Percentiles rank a stretch among this genome's conserved stretches.
phyloP scores from a whole-genome alignment of 73 alveolate species.

The Paramecium sonneborni region DNA sequence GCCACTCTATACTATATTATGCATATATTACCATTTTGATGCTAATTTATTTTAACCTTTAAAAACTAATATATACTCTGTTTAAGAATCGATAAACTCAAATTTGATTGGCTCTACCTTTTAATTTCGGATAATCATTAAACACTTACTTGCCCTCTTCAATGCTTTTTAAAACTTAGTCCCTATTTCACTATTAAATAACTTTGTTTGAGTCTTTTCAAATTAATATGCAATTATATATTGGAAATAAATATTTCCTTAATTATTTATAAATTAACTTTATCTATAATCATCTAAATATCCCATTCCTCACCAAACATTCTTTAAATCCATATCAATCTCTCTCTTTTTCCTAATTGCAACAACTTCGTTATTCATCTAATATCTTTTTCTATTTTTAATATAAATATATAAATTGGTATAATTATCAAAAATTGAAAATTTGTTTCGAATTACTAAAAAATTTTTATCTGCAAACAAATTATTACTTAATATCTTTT shows the following conservation, averaged over 20 bases:
- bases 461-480: background rate
- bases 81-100: slow-evolving; percentile 49
- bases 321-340: background rate
- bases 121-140: slow-evolving; percentile 48
- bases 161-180: background rate
- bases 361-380: background rate
- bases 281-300: background rate
- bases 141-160: background rate
- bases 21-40: slow-evolving; percentile 47
- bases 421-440: background rate
- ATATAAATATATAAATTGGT: background rate
- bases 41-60: slow-evolving; percentile 29
- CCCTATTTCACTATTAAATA: background rate
- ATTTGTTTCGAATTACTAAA: background rate
- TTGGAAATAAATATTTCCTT: background rate
- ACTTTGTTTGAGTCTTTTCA: background rate
- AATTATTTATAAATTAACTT: background rate
- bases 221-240: background rate
- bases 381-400: background rate
- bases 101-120: slow-evolving; percentile 54
- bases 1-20: slow-evolving; percentile 1
- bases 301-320: background rate
- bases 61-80: background rate
- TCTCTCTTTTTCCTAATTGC: background rate
- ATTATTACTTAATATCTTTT: background rate